A percentile compares a stretch with the other conserved stretches of the same genome.
Conservation (phyloP, 2,329 filamentous ascomycete species). For the Colletotrichum sp. region DNA sequence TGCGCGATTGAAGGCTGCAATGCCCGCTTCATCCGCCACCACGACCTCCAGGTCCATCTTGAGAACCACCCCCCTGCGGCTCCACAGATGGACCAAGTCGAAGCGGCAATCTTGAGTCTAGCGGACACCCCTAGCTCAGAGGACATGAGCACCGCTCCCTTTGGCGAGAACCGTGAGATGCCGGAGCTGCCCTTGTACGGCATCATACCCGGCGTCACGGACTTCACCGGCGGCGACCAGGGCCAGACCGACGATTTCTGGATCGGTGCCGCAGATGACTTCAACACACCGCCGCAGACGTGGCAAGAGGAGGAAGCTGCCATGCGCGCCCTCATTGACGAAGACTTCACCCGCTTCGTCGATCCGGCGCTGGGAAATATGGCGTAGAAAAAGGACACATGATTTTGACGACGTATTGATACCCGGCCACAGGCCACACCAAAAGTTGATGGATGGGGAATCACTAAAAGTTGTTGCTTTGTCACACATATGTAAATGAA, state of each 20-base stretch:
- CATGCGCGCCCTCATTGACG: slow-evolving; percentile 42
- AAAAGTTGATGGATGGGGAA: neutral
- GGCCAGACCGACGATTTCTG: slow-evolving; percentile 25
- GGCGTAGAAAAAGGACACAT: neutral
- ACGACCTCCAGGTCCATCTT: slow-evolving; percentile 55
- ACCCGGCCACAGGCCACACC: slow-evolving; percentile 17
- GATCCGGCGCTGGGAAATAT: slow-evolving; percentile 17
- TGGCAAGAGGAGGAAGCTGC: slow-evolving; percentile 51
- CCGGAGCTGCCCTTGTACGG: slow-evolving; percentile 20
- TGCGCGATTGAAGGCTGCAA: slow-evolving; percentile 49
- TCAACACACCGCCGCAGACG: slow-evolving; percentile 29
- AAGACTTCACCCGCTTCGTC: slow-evolving; percentile 12
- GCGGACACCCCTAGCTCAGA: slow-evolving; percentile 22
- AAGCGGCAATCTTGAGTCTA: slow-evolving; percentile 17
- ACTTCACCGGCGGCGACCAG: neutral
- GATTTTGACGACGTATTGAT: slow-evolving; percentile 13
- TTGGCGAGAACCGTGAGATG: slow-evolving; percentile 11
- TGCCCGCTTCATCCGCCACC: slow-evolving; percentile 53
- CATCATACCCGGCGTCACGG: slow-evolving; percentile 12
- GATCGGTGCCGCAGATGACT: slow-evolving; percentile 37
- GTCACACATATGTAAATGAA: neutral
- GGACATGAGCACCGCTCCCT: neutral
- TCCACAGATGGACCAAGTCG: slow-evolving; percentile 12
- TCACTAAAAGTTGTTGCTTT: slow-evolving; percentile 13
- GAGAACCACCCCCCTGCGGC: slow-evolving; percentile 31